These are phyloP conservation scores for Dryas drummondii DNA, from an alignment of 306 rosid species.

Conservation along the genomic window DNA sequence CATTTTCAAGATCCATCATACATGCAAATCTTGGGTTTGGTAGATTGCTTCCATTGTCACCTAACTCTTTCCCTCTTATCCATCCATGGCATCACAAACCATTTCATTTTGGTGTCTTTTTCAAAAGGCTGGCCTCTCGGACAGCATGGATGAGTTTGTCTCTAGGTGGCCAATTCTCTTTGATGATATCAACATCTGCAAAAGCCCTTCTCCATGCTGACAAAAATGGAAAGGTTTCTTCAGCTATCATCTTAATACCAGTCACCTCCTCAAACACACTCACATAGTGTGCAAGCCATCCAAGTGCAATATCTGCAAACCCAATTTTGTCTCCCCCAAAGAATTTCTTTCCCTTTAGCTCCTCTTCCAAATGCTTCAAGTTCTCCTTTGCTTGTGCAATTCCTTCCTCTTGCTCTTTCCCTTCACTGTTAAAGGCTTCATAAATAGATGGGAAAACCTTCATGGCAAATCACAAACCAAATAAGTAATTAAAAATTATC, in stretches of 20 bases:
- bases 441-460: conserved; percentile 12
- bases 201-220: conserved; percentile 25
- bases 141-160: conserved; percentile 28
- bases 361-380: conserved; percentile 26
- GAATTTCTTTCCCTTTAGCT: conserved; percentile 28
- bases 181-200: conserved; percentile 28
- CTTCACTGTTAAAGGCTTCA: conserved; percentile 9
- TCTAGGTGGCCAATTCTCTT: conserved; percentile 30
- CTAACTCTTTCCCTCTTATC: too few relatives aligned
- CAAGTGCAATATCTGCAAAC: conserved; percentile 30
- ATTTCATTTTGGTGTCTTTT: background rate
- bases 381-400: conserved; percentile 13
- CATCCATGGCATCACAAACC: background rate
- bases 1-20: too few relatives aligned
- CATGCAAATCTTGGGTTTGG: too few relatives aligned
- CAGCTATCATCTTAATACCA: conserved; percentile 9
- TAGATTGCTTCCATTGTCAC: too few relatives aligned
- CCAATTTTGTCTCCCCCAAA: conserved; percentile 27
- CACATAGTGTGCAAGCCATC: conserved; percentile 20
- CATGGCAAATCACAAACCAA: conserved; percentile 3
- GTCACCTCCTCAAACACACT: conserved; percentile 12
- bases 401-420: conserved; percentile 36
- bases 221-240: conserved; percentile 22
- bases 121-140: background rate
- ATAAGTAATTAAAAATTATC: background rate